Percentiles rank a stretch among this genome's conserved stretches.
Conservation (phyloP, 768 basidiomycete genomes). For the Coprinopsis cinerea region DNA sequence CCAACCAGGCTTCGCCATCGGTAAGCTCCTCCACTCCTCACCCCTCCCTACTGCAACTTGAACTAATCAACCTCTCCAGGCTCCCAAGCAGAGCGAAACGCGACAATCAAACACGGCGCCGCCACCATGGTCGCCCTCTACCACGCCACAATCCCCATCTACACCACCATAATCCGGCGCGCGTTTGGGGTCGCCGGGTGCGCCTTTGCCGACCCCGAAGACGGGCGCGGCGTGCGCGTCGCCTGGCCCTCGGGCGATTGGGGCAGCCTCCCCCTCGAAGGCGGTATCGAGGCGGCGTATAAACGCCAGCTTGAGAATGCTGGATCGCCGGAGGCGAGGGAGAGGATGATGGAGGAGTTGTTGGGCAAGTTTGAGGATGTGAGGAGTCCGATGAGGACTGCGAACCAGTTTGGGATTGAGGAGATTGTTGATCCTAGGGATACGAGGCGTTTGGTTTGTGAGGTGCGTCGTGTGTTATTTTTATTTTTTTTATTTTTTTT, state of each 20-base stretch:
- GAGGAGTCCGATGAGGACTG: constrained; percentile 31
- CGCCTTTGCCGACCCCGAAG: constrained; percentile 32
- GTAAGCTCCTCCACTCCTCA: constrained; percentile 17
- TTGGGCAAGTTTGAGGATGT: constrained; percentile 31
- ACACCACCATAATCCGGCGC: constrained; percentile 31
- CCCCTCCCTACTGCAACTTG: neutral
- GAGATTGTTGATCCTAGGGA: constrained; percentile 37
- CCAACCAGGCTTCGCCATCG: constrained; percentile 35
- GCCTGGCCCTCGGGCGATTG: constrained; percentile 41
- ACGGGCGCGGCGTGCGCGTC: constrained; percentile 27
- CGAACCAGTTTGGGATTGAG: constrained; percentile 34
- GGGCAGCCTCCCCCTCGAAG: constrained; percentile 36
- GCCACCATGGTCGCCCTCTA: constrained; percentile 32
- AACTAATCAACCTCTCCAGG: constrained; percentile 14
- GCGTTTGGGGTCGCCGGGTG: constrained; percentile 37
- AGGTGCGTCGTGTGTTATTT: constrained; percentile 21
- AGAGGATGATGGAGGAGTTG: constrained; percentile 29
- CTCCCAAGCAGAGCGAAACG: constrained; percentile 30
- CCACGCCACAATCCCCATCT: constrained; percentile 30
- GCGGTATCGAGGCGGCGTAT: constrained; percentile 36
- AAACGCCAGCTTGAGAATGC: constrained; percentile 31
- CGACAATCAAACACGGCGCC: constrained; percentile 35
- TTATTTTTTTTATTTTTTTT: neutral
- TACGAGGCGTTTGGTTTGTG: constrained; percentile 30
- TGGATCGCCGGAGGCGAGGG: constrained; percentile 23